These are phyloP conservation scores for Salix koriyanagi DNA, from an alignment of 345 rosid species.

Conservation along the genomic window DNA sequence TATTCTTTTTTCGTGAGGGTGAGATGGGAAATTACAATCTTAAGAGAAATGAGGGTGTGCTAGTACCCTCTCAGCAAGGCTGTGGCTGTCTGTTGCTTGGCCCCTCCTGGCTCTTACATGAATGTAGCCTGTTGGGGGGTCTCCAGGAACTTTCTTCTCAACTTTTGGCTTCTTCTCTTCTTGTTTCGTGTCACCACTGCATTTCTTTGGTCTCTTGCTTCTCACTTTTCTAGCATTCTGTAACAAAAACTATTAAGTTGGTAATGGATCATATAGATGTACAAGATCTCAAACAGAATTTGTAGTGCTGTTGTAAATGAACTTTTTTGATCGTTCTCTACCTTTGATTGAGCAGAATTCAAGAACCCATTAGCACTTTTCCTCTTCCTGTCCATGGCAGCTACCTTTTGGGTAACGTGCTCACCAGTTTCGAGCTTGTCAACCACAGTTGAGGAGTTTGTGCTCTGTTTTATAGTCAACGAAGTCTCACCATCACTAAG, in stretches of 20 bases:
- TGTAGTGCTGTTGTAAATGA: not conserved
- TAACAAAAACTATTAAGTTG: not conserved
- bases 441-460: conserved; percentile 40
- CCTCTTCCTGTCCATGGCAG: conserved; percentile 33
- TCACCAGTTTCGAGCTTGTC: conserved; percentile 42
- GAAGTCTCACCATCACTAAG: conserved; percentile 32
- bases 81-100: conserved; percentile 76
- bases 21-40: not conserved
- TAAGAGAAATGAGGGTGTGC: not conserved
- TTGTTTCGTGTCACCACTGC: conserved; percentile 17
- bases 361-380: conserved; percentile 23
- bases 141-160: conserved; percentile 32
- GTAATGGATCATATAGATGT: not conserved
- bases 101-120: conserved; percentile 87
- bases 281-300: not conserved
- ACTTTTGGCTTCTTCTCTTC: conserved; percentile 25
- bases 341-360: conserved; percentile 40
- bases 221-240: conserved; percentile 46
- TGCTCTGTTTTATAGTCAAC: conserved; percentile 40
- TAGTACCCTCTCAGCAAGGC: conserved; percentile 73
- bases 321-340: not conserved
- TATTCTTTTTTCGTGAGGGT: not conserved
- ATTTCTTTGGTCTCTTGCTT: conserved; percentile 47
- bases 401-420: conserved; percentile 42
- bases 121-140: conserved; percentile 57